These are phyloP conservation scores for Tuber calosporum DNA, from an alignment of 495 filamentous ascomycete species.

Conservation along the genomic window DNA sequence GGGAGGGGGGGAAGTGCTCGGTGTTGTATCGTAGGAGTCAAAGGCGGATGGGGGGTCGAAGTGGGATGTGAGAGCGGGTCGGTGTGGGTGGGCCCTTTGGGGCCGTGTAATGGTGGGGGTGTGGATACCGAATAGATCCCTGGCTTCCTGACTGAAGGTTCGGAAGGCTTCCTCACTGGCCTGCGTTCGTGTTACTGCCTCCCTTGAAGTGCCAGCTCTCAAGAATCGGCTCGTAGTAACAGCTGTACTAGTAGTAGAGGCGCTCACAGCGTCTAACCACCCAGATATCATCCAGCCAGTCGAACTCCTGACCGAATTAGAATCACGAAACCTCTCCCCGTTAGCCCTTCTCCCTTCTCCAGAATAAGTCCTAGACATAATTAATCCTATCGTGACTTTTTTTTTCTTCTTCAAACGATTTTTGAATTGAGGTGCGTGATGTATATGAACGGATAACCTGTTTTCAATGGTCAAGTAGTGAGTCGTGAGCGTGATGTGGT, in stretches of 20 bases:
- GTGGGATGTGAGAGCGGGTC: not conserved
- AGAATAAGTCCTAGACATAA: not conserved
- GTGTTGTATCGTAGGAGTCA: not conserved
- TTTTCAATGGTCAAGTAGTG: not conserved
- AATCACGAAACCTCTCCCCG: not conserved
- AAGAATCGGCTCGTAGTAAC: not conserved
- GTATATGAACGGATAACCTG: not conserved
- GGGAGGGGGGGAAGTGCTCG: not conserved
- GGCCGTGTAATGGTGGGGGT: not conserved
- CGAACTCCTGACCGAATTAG: not conserved
- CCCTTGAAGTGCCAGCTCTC: not conserved
- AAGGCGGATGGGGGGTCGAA: not conserved
- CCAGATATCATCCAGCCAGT: not conserved
- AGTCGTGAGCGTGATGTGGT: not conserved
- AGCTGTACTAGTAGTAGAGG: not conserved
- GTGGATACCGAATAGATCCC: not conserved
- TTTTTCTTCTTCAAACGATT: not conserved
- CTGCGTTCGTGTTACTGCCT: not conserved
- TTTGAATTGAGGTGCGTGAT: not conserved
- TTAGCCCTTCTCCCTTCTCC: not conserved
- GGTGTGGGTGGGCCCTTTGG: not conserved
- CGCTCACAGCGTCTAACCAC: not conserved
- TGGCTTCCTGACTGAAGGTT: not conserved
- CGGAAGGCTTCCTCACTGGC: not conserved
- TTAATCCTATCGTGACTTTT: not conserved